A percentile compares a stretch with the other conserved stretches of the same genome.
phyloP scores from a whole-genome alignment of 2,329 filamentous ascomycete genomes.

The Camptophora hylomeconis region DNA sequence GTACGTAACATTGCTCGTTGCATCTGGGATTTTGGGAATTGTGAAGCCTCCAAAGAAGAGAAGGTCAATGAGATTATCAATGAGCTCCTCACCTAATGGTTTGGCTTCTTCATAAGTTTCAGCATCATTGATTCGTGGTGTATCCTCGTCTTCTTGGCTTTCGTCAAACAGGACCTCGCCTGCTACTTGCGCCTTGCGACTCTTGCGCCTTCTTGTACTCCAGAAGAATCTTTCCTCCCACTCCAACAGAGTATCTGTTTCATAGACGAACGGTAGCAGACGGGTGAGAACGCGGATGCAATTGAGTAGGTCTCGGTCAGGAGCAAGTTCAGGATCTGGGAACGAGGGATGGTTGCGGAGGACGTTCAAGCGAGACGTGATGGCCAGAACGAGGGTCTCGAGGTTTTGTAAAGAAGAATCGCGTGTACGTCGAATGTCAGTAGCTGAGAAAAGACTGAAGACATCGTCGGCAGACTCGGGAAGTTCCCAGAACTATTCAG shows the following conservation, averaged over 20 bases:
- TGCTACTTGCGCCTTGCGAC: constrained; percentile 50
- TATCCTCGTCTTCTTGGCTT: constrained; percentile 40
- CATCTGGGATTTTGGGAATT: constrained; percentile 56
- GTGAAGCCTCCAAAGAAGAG: constrained; percentile 89
- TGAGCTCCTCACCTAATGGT: constrained; percentile 80
- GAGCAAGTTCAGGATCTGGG: constrained; percentile 72
- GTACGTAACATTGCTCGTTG: constrained; percentile 72
- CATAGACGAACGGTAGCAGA: constrained; percentile 81
- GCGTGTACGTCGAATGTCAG: constrained; percentile 75
- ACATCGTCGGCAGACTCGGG: constrained; percentile 92
- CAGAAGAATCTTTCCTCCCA: constrained; percentile 97
- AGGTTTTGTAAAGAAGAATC: constrained; percentile 77
- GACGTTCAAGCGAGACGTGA: constrained; percentile 69
- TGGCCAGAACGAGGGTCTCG: constrained; percentile 72
- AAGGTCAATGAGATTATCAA: constrained; percentile 78
- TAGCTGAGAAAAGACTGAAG: constrained; percentile 85
- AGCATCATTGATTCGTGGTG: constrained; percentile 32
- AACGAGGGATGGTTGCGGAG: constrained; percentile 84
- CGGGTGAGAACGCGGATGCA: constrained; percentile 85
- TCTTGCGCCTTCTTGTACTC: constrained; percentile 60
- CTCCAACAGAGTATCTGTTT: constrained; percentile 63
- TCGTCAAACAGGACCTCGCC: constrained; percentile 79
- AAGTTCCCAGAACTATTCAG: constrained; percentile 78
- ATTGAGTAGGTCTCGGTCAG: constrained; percentile 78
- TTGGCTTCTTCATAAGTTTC: constrained; percentile 65